Evolutionary conservation across 202 grass and related monocot genomes (phyloP), one percentile per base, ranked within the genome.

Genomic region (Carex arenaria): DNA sequence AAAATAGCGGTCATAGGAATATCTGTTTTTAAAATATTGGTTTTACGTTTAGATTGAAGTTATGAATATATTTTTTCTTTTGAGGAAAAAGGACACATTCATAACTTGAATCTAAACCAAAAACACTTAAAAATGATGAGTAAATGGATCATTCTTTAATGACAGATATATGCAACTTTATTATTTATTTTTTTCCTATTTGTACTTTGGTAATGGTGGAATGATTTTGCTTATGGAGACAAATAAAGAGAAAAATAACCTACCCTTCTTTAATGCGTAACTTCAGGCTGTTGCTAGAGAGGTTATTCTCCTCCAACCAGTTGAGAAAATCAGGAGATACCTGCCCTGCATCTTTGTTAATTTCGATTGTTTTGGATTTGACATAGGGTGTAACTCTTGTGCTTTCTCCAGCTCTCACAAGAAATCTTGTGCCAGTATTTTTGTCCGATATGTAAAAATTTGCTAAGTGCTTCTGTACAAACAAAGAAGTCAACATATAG

Each of bases 391-490:
- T 64, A 72, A 95, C 78, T 83, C 57, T 84, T 2, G 64, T 83
- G 7, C 88, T 81, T 56, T 95, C 91, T 18, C 91, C 89, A 3
- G 89, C 96, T 55, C 89, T 89, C 47, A 98, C 95, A 1, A 88
- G 90, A 86, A 93, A 98, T 51, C 95, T 93, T 81, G 45, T 92
- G 13, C 93, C 96, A 2, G 91, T 88, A 64, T 83, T 89, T 61
- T 84, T 83, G 19, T 98, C 93, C 1, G 93, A 95, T 67, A 98
- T 95, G 81, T 95, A 93, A 84, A 95, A 98, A 69, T 90, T 93
- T 10, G 89, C 56, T 64, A 87, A 85, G 85, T 88, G 77, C 61
- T 67, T 83, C 95, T 97, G 90, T 47, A 71, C 72, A 23, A 83
- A 54, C 2, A 62, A 79, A 43, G 19, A 53, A 61, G 34, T 65